Evolutionary conservation across 129 eudicot species (phyloP).

Genomic region (Pittosporum tobira): DNA sequence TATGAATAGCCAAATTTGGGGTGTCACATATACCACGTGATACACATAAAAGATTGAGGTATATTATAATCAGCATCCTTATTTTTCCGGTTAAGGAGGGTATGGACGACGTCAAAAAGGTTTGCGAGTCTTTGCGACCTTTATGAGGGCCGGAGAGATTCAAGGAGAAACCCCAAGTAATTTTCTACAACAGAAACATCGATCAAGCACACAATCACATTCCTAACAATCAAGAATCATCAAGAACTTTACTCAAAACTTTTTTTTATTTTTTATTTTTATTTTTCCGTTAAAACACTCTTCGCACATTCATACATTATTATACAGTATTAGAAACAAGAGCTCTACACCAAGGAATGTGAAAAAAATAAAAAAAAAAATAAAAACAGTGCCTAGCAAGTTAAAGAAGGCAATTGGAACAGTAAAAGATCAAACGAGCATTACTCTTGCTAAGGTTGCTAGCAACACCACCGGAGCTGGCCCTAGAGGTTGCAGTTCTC

Average conservation of each 20-base stretch:
- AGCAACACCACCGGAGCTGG: constrained; percentile 30
- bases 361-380: not conserved
- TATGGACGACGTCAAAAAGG: not conserved
- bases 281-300: not conserved
- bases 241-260: not conserved
- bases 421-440: constrained; percentile 77
- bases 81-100: too few relatives aligned
- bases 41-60: too few relatives aligned
- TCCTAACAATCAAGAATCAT: not conserved
- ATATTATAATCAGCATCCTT: too few relatives aligned
- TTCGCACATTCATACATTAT: not conserved
- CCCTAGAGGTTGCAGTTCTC: constrained; percentile 50
- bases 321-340: not conserved
- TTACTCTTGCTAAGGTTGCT: constrained; percentile 52
- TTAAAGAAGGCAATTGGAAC: constrained; percentile 61
- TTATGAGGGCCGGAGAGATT: constrained; percentile 21
- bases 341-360: not conserved
- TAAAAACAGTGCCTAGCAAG: constrained; percentile 64
- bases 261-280: too few relatives aligned
- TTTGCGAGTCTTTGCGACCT: constrained; percentile 1
- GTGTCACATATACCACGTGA: too few relatives aligned
- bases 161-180: constrained; percentile 8
- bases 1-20: too few relatives aligned
- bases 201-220: not conserved
- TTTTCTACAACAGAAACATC: not conserved